Base-by-base conservation (phyloP, 2,329 filamentous ascomycete genomes). In the Penicillium sp. region DNA sequence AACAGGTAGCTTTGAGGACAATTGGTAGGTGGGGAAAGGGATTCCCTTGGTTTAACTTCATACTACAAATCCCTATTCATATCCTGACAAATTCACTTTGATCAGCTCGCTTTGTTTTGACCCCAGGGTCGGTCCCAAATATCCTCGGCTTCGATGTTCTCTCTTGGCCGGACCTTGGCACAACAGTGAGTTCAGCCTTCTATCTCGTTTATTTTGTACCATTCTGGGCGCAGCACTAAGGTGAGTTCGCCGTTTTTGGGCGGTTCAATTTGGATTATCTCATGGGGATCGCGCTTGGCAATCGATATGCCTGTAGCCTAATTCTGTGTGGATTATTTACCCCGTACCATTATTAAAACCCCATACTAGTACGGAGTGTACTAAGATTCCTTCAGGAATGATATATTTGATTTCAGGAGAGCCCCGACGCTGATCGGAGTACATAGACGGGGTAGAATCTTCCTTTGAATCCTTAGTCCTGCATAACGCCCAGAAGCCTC, bases 241-340 rank as follows among this genome's bases (percentile, higher is more conserved):
- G 41, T 1, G 55, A 59, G 13, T 53, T 62, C 7, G 59, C 57
- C 59, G 15, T 61, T 60, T 31, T 44, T 61, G 25, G 59, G 60
- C 25, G 57, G 57, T 62, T 62, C 35, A 53, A 62, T 33, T 62
- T 57, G 57, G 59, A 57, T 8, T 55, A 62, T 37, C 31, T 62
- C 26, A 54, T 57, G 10, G 56, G 52, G 1, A 51, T 60, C 37
- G 50, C 51, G 1, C 48, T 60, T 13, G 48, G 46, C 39, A 45
- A 44, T 20, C 55, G 29, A 27, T 22, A 5, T 22, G 18, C n/a
- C n/a, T n/a, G n/a, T n/a, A n/a, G n/a, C n/a, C n/a, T n/a, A n/a
- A n/a, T n/a, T n/a, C n/a, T n/a, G n/a, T n/a, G 22, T 23, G 22
- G 22, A 23, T 23, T 6, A 23, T n/a, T n/a, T n/a, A n/a, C n/a